phyloP scores from a whole-genome alignment of 148 eudicot genomes.

The Rhododendron ferrugineum region DNA sequence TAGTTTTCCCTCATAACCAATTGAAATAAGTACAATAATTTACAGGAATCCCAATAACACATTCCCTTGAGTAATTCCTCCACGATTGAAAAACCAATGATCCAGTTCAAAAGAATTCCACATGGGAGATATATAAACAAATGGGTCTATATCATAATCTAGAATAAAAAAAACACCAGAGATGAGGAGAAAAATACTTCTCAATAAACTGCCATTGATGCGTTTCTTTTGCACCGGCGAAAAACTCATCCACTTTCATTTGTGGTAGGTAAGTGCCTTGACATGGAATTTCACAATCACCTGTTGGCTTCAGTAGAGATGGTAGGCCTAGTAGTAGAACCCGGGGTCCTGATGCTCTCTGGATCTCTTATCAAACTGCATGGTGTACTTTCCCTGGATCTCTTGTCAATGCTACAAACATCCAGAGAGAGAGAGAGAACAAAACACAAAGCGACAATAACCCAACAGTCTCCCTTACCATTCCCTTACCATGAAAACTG shows the following conservation, averaged over 20 bases:
- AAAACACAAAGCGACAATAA: no score
- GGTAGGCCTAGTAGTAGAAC: conserved; percentile 31
- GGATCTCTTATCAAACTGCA: no score
- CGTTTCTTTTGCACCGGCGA: conserved; percentile 28
- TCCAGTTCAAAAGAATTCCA: not conserved
- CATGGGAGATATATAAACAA: not conserved
- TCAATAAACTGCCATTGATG: conserved; percentile 33
- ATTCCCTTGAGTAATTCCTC: not conserved
- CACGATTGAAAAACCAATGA: not conserved
- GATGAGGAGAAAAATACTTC: conserved; percentile 25
- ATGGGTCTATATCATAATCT: not conserved
- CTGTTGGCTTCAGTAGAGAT: conserved; percentile 12
- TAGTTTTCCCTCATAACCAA: not conserved
- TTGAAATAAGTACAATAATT: not conserved
- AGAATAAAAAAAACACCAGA: not conserved
- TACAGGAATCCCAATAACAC: not conserved
- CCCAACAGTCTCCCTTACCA: no score
- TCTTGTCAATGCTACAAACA: no score
- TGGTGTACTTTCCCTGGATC: no score
- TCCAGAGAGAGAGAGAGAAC: no score
- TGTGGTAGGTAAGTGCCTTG: conserved; percentile 25
- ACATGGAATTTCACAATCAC: conserved; percentile 15
- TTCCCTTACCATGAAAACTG: no score
- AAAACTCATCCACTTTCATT: conserved; percentile 41
- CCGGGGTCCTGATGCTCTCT: conserved; percentile 24